phyloP scores from a whole-genome alignment of 2,329 filamentous ascomycete species.

The Lasiodiplodia hormozganensis region DNA sequence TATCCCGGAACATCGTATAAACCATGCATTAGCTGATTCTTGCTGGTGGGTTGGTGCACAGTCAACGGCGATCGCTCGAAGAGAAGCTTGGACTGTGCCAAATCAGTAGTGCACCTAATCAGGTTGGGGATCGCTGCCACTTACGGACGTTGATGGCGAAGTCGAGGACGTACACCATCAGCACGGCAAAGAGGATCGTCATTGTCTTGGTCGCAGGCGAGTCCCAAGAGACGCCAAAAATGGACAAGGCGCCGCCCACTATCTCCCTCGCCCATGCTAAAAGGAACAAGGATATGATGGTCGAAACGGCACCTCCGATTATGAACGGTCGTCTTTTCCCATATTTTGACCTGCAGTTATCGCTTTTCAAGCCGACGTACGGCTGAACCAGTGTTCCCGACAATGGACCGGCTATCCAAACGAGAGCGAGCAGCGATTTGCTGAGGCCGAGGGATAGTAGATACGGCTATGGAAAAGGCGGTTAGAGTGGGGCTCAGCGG shows the following conservation, averaged over 20 bases:
- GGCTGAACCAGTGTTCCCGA: constrained; percentile 62
- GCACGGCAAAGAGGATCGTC: constrained; percentile 79
- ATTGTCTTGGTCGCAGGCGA: constrained; percentile 68
- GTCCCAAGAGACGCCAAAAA: constrained; percentile 75
- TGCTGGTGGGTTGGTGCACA: constrained; percentile 92
- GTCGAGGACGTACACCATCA: constrained; percentile 89
- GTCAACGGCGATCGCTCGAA: constrained; percentile 92
- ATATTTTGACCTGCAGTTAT: constrained; percentile 56
- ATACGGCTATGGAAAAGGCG: constrained; percentile 51
- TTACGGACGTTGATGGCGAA: constrained; percentile 91
- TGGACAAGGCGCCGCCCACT: constrained; percentile 68
- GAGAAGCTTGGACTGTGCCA: constrained; percentile 78
- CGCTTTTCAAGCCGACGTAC: constrained; percentile 61
- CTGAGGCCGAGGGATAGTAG: constrained; percentile 60
- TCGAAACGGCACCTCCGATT: constrained; percentile 56
- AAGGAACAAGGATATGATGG: constrained; percentile 57
- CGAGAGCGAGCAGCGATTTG: constrained; percentile 59
- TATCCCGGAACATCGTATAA: constrained; percentile 81
- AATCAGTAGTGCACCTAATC: neutral
- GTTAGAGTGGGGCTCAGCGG: constrained; percentile 30
- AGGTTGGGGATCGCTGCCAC: constrained; percentile 35
- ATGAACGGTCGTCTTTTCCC: constrained; percentile 62
- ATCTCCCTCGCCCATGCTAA: constrained; percentile 60
- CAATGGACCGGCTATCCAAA: constrained; percentile 64
- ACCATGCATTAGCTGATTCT: constrained; percentile 93